Percentiles rank a stretch among this genome's conserved stretches.
These are phyloP conservation scores for Platanus orientalis DNA, from an alignment of 164 flowering plant species.

Conservation along the genomic window DNA sequence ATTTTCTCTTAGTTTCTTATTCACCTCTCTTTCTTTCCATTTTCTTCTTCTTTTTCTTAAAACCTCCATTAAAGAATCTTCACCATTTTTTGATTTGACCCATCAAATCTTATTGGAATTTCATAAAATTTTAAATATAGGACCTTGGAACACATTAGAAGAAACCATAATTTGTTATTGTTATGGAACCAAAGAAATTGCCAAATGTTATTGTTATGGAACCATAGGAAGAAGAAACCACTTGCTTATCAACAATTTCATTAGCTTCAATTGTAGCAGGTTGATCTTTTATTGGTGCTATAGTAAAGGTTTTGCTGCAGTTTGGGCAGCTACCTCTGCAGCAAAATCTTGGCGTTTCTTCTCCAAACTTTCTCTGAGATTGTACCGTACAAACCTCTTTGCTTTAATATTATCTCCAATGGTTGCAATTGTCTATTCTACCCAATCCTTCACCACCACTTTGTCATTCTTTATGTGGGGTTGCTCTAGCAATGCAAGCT, in stretches of 20 bases:
- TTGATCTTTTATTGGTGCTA: constrained; percentile 40
- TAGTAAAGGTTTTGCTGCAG: constrained; percentile 55
- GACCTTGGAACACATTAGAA: too few relatives aligned
- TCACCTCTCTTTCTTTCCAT: too few relatives aligned
- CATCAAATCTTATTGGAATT: too few relatives aligned
- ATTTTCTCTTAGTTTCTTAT: too few relatives aligned
- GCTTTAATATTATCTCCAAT: constrained; percentile 98
- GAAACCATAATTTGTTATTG: too few relatives aligned
- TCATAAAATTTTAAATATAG: too few relatives aligned
- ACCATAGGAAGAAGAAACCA: constrained; percentile 3
- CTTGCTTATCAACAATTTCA: constrained; percentile 70
- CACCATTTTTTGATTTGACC: too few relatives aligned
- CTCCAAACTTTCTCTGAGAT: constrained; percentile 95
- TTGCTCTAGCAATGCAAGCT: constrained; percentile 88
- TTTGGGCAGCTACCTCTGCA: constrained; percentile 99
- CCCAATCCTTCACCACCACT: constrained; percentile 72
- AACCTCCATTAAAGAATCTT: too few relatives aligned
- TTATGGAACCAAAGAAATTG: too few relatives aligned
- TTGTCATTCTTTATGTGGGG: constrained; percentile 90
- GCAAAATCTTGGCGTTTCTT: constrained; percentile 96
- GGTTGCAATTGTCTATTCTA: constrained; percentile 90
- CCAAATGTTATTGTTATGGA: background rate
- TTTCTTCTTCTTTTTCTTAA: too few relatives aligned
- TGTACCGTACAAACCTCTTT: constrained; percentile 74
- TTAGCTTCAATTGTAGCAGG: constrained; percentile 41